Evolutionary conservation across 805 yeast species (phyloP), one percentile per base, ranked within the genome.

Genomic region (Lachancea kluyveri): DNA sequence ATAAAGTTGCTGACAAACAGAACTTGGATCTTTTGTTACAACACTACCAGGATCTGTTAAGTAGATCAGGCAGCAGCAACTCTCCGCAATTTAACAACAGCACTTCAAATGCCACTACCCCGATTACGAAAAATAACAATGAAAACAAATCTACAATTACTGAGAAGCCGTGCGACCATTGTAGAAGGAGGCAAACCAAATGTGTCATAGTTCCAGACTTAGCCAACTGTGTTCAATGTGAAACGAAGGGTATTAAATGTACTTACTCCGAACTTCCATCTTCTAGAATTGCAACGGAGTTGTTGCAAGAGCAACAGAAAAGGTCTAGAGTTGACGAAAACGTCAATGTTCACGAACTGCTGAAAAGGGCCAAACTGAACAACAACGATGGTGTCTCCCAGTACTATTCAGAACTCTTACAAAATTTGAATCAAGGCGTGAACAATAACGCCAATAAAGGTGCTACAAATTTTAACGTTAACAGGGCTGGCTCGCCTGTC

Each of bases 121-220:
- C 8, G n/a, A 12, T 19, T 29, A 9, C n/a, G 9, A 24, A 7
- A 24, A 13, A 14, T 11, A 17, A 22, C 26, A 15, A 12, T 20
- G 37, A 25, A 12, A 38, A 36, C 29, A 40, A 35, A 20, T 28
- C 44, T 2, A 27, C 26, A 8, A 32, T 35, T 11, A 42, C 43
- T 6, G 45, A 40, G 12, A 39, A 43, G 6, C 90, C 94, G 1
- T 87, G 96, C 52, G 95, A 84, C 50, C 85, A 79, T 44, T 88
- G 96, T 56, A 67, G 94, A 24, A 64, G 87, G 36, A 67, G 88
- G 28, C 84, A 83, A 50, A 79, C 81, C 14, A 75, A 82, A 42
- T 88, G 96, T 63, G 79, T 83, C 16, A 64, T 77, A 44, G 65
- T 72, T 2, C 79, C 84, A 2, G 76, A 74, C 37, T 58, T 77